These are phyloP conservation scores for Dalechampia spathulata DNA, from an alignment of 441 rosid genomes.

Conservation along the genomic window DNA sequence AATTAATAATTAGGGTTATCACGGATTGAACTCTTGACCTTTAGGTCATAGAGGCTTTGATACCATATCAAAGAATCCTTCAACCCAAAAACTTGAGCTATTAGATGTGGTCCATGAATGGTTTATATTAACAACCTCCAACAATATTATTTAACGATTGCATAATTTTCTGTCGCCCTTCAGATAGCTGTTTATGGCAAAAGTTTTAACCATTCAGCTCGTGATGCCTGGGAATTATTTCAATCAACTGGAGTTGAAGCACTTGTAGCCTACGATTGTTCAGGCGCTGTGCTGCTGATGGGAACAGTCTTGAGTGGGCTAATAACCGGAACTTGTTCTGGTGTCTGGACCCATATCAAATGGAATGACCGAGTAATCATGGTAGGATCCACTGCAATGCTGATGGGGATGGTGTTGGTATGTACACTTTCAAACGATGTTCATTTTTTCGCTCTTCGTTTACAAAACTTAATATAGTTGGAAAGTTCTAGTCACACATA, in stretches of 20 bases:
- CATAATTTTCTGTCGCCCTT: constrained; percentile 6
- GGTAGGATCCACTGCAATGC: constrained; percentile 89
- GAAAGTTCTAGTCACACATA: not conserved
- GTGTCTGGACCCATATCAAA: constrained; percentile 72
- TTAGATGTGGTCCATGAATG: too few relatives aligned
- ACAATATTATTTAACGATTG: constrained; percentile 3
- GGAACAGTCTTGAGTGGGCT: constrained; percentile 87
- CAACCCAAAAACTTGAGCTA: too few relatives aligned
- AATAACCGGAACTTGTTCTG: constrained; percentile 78
- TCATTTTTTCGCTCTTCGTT: constrained; percentile 3
- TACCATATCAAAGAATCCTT: too few relatives aligned
- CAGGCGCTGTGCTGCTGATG: constrained; percentile 92
- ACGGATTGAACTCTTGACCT: too few relatives aligned
- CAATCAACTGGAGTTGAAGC: constrained; percentile 99
- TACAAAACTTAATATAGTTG: not conserved
- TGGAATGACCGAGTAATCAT: constrained; percentile 56
- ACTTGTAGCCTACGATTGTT: constrained; percentile 90
- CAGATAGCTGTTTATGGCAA: constrained; percentile 94
- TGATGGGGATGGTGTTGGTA: constrained; percentile 97
- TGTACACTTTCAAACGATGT: constrained; percentile 18
- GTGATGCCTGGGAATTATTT: constrained; percentile 97
- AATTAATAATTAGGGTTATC: too few relatives aligned
- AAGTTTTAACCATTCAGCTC: constrained; percentile 86
- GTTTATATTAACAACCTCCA: too few relatives aligned
- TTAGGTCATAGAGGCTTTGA: too few relatives aligned